These are phyloP conservation scores for Saccharomyces cerevisiae DNA, from an alignment of 805 yeast genomes.

Conservation along the genomic window DNA sequence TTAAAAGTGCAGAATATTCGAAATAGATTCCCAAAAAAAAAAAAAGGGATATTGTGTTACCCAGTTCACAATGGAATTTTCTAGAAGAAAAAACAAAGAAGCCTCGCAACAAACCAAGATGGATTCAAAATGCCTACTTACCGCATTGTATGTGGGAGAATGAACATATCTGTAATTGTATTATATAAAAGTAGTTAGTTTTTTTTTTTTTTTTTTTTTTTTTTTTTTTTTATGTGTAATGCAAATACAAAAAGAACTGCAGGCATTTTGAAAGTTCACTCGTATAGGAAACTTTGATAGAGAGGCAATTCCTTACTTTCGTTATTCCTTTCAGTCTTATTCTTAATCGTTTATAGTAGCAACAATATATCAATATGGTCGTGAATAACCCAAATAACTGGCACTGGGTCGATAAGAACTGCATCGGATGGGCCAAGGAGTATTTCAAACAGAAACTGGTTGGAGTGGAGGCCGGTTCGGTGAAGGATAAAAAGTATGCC, in stretches of 20 bases:
- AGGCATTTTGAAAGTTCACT: neutral
- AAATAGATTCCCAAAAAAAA: neutral
- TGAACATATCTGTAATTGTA: neutral
- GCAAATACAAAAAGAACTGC: neutral
- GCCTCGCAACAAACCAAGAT: neutral
- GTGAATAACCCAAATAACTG: constrained; percentile 96
- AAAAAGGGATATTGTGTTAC: neutral
- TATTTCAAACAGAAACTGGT: constrained; percentile 60
- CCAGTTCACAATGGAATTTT: neutral
- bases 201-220: neutral
- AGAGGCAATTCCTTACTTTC: neutral
- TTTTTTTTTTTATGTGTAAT: neutral
- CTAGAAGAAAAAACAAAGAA: neutral
- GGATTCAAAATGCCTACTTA: neutral
- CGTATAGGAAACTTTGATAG: neutral
- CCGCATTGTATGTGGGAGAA: neutral
- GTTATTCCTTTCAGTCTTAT: neutral
- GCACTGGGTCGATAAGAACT: constrained; percentile 99
- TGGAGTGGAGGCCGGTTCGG: constrained; percentile 35
- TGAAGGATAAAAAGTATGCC: constrained; percentile 24
- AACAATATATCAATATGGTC: constrained; percentile 48
- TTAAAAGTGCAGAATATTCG: neutral
- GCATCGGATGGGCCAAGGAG: constrained; percentile 80
- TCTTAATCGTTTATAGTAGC: neutral
- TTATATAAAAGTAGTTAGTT: neutral